Base-by-base conservation (phyloP, 2,329 filamentous ascomycete genomes). In the Spiromastix sp. region DNA sequence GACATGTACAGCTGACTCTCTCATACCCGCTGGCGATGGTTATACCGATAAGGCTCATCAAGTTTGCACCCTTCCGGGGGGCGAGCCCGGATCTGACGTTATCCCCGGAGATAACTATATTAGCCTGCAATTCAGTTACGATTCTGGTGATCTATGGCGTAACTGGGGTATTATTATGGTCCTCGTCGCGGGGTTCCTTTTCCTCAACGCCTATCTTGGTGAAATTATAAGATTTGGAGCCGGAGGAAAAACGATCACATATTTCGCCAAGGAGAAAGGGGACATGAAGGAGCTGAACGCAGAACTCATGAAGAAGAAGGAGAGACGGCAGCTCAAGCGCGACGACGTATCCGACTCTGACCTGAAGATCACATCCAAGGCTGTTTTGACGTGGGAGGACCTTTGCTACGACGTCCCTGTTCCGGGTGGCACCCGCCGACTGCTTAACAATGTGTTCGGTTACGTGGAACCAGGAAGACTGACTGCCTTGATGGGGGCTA, bases 381-480 rank as follows among this genome's bases (percentile, higher is more conserved):
- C 82, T 18, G 75, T 87, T 42, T 91, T 93, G 66, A 81, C 85
- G 50, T 93, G 85, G 85, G 72, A 79, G 44, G 71, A 89, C 48
- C 79, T 93, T 2, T 85, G 79, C 61, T 94, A 84, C 49, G 79
- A 85, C 40, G 80, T 85, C 51, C 74, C 75, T 47, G 85, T 93
- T 61, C 93, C 91, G 65, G 68, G 69, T 11, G 77, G 89, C 48
- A 64, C 70, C 2, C 73, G 85, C n/a, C 76, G 81, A 26, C 81
- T 95, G 49, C 66, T 95, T 40, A 80, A 94, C 48, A 68, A 91
- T 43, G 83, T 94, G 10, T 83, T 93, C 51, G 87, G 87, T 25
- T 94, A 85, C 82, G 85, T 95, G 41, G 91, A 93, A 60, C 87
- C 87, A 2, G 87, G 87, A 39, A 93, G 84, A n/a, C 59, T 93